These are phyloP conservation scores for Microsporum ferrugineum DNA, from an alignment of 2,329 filamentous ascomycete species.

Conservation along the genomic window DNA sequence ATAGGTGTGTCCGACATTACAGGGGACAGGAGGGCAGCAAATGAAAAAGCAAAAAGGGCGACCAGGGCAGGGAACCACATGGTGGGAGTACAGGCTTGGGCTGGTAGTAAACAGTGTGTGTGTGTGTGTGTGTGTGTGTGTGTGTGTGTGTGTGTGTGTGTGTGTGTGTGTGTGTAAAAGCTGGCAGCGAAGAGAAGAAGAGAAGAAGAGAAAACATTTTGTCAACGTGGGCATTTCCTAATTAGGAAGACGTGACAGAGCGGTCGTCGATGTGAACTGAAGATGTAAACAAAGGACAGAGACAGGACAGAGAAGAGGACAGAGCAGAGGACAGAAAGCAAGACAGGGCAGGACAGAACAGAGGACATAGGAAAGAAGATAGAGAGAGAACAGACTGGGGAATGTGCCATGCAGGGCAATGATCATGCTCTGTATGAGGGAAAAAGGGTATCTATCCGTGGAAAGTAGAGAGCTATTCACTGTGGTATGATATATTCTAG, in stretches of 20 bases:
- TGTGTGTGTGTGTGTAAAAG: too few species aligned
- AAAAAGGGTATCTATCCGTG: not conserved
- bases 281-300: not conserved
- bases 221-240: not conserved
- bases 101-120: not conserved
- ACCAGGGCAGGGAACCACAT: not conserved
- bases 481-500: not conserved
- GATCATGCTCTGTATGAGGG: not conserved
- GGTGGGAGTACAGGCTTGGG: not conserved
- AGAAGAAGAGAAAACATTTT: not conserved
- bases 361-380: not conserved
- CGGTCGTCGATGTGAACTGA: too few species aligned
- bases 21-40: not conserved
- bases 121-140: too few species aligned
- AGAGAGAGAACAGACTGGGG: too few species aligned
- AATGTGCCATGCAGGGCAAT: too few species aligned
- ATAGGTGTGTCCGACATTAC: not conserved
- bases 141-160: too few species aligned
- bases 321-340: not conserved
- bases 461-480: not conserved
- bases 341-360: not conserved
- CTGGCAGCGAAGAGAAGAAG: not conserved
- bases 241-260: not conserved
- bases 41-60: not conserved
- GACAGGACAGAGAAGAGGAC: not conserved